Percentiles rank a stretch among this genome's conserved stretches.
Evolutionary conservation across 176 grass and related monocot genomes (phyloP).

Genomic region (Carex pumila): DNA sequence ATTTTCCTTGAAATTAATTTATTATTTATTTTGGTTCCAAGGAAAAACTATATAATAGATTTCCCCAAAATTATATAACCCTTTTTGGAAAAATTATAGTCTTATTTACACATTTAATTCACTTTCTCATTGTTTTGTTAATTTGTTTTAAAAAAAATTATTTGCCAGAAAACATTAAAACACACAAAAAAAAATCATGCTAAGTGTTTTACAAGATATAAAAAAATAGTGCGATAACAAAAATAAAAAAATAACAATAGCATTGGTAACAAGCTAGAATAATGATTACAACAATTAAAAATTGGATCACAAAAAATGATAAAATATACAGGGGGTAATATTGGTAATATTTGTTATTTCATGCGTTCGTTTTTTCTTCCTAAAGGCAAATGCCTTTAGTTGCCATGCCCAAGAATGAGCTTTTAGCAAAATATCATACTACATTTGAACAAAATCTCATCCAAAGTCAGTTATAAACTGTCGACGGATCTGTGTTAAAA

Average conservation of each 20-base stretch:
- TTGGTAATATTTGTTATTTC: no score
- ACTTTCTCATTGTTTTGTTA: neutral
- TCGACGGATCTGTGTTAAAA: no score
- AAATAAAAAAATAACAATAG: neutral
- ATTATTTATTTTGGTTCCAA: neutral
- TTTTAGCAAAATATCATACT: no score
- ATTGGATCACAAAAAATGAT: neutral
- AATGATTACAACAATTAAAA: neutral
- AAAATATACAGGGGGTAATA: no score
- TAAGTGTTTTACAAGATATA: neutral
- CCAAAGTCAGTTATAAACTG: no score
- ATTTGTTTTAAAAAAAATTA: neutral
- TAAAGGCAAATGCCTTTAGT: no score
- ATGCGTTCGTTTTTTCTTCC: no score
- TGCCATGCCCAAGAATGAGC: no score
- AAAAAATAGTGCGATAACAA: neutral
- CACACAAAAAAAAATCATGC: no score
- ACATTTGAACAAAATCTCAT: no score
- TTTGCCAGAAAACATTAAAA: neutral
- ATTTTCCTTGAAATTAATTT: neutral
- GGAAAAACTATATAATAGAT: neutral
- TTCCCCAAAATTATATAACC: neutral
- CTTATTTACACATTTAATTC: neutral
- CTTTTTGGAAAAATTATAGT: no score
- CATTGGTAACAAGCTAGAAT: neutral